Percentiles rank a stretch among this genome's conserved stretches.
Evolutionary conservation across 352 stramenopile species (phyloP).

Genomic region (Phytophthora citricola): DNA sequence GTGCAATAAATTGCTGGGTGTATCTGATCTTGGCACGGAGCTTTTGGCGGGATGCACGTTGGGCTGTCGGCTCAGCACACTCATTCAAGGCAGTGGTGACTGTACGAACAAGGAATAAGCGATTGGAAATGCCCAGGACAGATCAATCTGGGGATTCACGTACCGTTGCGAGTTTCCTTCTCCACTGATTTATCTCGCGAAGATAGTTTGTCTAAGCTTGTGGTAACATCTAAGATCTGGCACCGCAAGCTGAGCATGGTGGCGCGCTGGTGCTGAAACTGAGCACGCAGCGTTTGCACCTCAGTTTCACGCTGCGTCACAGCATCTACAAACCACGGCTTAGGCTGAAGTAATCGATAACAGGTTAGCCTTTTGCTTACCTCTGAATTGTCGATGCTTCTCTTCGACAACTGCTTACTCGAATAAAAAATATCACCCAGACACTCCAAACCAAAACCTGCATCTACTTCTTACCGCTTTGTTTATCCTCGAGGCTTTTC

Average conservation of each 20-base stretch:
- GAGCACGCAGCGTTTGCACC: slow-evolving; percentile 33
- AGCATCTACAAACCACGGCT: slow-evolving; percentile 35
- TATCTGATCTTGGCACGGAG: slow-evolving; percentile 52
- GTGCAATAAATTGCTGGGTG: slow-evolving; percentile 47
- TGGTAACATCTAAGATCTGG: slow-evolving; percentile 35
- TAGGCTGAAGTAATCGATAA: neutral
- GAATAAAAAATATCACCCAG: slow-evolving; percentile 6
- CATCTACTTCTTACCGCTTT: slow-evolving; percentile 34
- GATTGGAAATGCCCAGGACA: neutral
- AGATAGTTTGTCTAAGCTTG: slow-evolving; percentile 29
- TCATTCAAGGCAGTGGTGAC: slow-evolving; percentile 26
- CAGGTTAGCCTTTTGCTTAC: slow-evolving; percentile 15
- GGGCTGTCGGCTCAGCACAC: slow-evolving; percentile 25
- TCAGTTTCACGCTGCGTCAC: slow-evolving; percentile 42
- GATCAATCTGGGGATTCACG: neutral
- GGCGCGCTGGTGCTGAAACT: slow-evolving; percentile 40
- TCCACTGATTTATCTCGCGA: slow-evolving; percentile 19
- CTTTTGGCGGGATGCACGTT: slow-evolving; percentile 45
- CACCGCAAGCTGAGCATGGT: slow-evolving; percentile 42
- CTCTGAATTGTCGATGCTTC: slow-evolving; percentile 50
- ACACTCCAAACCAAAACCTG: neutral
- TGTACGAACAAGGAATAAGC: slow-evolving; percentile 12
- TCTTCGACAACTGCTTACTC: slow-evolving; percentile 42
- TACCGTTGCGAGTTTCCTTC: slow-evolving; percentile 29
- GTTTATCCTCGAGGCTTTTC: slow-evolving; percentile 49